These are phyloP conservation scores for Fusarium transvaalense DNA, from an alignment of 2,329 filamentous ascomycete species.

Conservation along the genomic window DNA sequence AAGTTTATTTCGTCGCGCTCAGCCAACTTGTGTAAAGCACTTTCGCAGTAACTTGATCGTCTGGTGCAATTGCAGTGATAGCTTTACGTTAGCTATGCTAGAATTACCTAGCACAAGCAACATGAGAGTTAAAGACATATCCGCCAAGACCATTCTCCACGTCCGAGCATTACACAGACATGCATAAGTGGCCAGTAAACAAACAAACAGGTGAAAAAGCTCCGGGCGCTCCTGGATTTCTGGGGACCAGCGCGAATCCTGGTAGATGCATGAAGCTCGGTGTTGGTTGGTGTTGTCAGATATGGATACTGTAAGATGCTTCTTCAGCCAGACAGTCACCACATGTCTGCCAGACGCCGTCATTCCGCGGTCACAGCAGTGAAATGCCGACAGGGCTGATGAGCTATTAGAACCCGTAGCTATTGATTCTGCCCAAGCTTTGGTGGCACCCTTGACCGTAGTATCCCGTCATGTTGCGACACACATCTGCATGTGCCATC, in stretches of 20 bases:
- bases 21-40: neutral
- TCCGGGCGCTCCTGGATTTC: slow-evolving; percentile 2
- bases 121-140: neutral
- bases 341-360: neutral
- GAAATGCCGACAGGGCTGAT: neutral
- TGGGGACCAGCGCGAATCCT: neutral
- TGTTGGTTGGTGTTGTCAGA: slow-evolving; percentile 14
- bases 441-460: neutral
- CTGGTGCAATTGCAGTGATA: neutral
- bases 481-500: neutral
- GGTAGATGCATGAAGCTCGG: neutral
- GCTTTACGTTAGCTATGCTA: neutral
- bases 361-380: neutral
- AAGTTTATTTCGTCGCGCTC: neutral
- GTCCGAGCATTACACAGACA: slow-evolving; percentile 4
- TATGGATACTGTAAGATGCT: neutral
- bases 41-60: neutral
- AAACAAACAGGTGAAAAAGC: slow-evolving; percentile 15
- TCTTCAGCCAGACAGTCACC: neutral
- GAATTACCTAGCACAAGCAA: neutral
- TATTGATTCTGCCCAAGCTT: neutral
- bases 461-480: neutral
- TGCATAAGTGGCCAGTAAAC: neutral
- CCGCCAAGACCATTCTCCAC: slow-evolving; percentile 31
- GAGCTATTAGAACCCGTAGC: neutral